These are phyloP conservation scores for Epichloe scottii DNA, from an alignment of 2,329 filamentous ascomycete genomes.

Conservation along the genomic window DNA sequence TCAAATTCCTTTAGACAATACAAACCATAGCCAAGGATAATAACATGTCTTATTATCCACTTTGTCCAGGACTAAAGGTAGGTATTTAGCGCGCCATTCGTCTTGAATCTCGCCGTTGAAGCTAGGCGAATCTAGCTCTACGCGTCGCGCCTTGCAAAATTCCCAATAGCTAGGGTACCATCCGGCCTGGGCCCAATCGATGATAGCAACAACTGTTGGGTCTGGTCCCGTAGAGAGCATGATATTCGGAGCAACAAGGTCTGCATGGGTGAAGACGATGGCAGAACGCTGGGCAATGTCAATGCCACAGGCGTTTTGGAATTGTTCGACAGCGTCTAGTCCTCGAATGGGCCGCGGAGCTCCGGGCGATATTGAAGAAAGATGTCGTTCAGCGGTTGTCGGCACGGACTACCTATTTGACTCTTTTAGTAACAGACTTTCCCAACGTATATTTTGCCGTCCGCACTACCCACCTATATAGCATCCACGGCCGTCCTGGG, in stretches of 20 bases:
- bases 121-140: slow-evolving; percentile 10
- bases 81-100: slow-evolving; percentile 19
- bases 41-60: slow-evolving; percentile 20
- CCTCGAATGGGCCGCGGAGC: slow-evolving; percentile 18
- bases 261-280: slow-evolving; percentile 15
- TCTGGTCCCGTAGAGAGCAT: slow-evolving; percentile 10
- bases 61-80: slow-evolving; percentile 18
- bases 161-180: slow-evolving; percentile 24
- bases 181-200: slow-evolving; percentile 20
- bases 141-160: slow-evolving; percentile 16
- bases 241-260: slow-evolving; percentile 15
- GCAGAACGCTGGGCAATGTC: slow-evolving; percentile 13
- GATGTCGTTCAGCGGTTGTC: slow-evolving; percentile 19
- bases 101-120: slow-evolving; percentile 14
- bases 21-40: slow-evolving; percentile 21
- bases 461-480: slow-evolving; percentile 10
- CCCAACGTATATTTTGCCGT: not conserved
- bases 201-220: slow-evolving; percentile 11
- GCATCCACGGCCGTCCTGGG: slow-evolving; percentile 6
- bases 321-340: slow-evolving; percentile 16
- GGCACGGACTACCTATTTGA: slow-evolving; percentile 15
- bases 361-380: slow-evolving; percentile 12
- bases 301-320: slow-evolving; percentile 19
- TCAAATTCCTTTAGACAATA: slow-evolving; percentile 6
- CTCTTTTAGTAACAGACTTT: slow-evolving; percentile 9